Evolutionary conservation across 192 early-diverging fungal species (phyloP).

Genomic region (Linnemannia elongata): DNA sequence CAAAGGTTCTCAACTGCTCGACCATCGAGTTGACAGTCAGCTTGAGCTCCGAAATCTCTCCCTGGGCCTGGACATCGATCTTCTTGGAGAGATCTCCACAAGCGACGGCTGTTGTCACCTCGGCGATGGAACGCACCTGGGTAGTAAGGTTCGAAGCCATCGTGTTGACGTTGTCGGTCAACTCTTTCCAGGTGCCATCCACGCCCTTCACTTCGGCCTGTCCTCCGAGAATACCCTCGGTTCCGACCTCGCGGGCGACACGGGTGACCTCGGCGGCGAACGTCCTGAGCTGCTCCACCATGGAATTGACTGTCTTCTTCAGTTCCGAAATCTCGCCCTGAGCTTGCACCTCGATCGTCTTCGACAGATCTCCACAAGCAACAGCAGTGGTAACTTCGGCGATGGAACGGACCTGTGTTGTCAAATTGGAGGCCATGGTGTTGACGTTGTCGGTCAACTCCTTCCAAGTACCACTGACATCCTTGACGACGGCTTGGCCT

Average conservation of each 20-base stretch:
- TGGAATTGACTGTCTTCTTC: slow-evolving; percentile 73
- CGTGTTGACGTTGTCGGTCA: slow-evolving; percentile 77
- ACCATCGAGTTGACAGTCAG: slow-evolving; percentile 80
- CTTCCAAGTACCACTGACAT: slow-evolving; percentile 79
- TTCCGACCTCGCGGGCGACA: slow-evolving; percentile 74
- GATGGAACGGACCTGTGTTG: slow-evolving; percentile 77
- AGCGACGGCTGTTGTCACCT: slow-evolving; percentile 72
- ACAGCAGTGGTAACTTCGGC: slow-evolving; percentile 77
- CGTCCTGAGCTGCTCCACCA: slow-evolving; percentile 75
- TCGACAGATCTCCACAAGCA: slow-evolving; percentile 73
- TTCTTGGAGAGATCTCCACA: slow-evolving; percentile 75
- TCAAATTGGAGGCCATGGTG: slow-evolving; percentile 77
- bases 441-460: slow-evolving; percentile 82
- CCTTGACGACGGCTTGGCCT: slow-evolving; percentile 74
- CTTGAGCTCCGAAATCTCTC: slow-evolving; percentile 78
- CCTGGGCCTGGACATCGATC: slow-evolving; percentile 70
- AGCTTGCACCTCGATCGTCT: slow-evolving; percentile 67
- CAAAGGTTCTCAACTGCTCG: slow-evolving; percentile 63
- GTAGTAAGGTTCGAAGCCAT: slow-evolving; percentile 75
- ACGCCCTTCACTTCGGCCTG: slow-evolving; percentile 71
- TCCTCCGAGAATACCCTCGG: slow-evolving; percentile 67
- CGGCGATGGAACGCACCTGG: slow-evolving; percentile 78
- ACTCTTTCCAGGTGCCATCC: slow-evolving; percentile 76
- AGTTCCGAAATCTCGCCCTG: slow-evolving; percentile 73
- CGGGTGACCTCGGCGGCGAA: slow-evolving; percentile 79